Evolutionary conservation across 2,329 filamentous ascomycete species (phyloP).

Genomic region (Byssothecium circinans): DNA sequence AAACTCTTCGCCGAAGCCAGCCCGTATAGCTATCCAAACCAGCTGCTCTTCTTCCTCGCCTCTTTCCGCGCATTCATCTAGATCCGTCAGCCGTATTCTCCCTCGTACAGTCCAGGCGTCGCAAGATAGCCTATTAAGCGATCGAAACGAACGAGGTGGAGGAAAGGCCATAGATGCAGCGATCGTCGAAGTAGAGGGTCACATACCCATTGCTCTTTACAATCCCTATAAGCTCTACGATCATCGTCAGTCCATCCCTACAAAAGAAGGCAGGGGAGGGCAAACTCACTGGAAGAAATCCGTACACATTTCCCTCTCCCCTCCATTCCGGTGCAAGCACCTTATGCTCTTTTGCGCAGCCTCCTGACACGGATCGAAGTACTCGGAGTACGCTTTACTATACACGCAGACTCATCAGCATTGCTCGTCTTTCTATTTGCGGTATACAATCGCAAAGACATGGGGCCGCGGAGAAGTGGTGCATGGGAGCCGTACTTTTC

Average conservation of each 20-base stretch:
- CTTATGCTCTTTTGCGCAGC: conserved; percentile 81
- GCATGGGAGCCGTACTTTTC: conserved; percentile 38
- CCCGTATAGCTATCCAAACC: conserved; percentile 13
- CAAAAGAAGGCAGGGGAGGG: not conserved
- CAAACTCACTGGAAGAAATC: conserved; percentile 85
- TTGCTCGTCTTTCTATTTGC: not conserved
- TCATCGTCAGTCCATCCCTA: too few relatives aligned
- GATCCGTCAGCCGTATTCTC: too few relatives aligned
- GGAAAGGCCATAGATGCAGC: not conserved
- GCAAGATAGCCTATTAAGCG: too few relatives aligned
- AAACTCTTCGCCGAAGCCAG: too few relatives aligned
- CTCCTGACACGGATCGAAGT: conserved; percentile 93
- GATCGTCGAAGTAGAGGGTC: too few relatives aligned
- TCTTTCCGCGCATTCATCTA: conserved; percentile 25
- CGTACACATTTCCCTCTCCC: conserved; percentile 83
- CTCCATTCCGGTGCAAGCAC: conserved; percentile 85
- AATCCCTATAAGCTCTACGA: conserved; percentile 82
- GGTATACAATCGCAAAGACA: too few relatives aligned
- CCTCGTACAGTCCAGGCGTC: too few relatives aligned
- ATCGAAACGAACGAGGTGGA: not conserved
- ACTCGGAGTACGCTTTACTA: conserved; percentile 88
- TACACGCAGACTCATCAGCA: not conserved
- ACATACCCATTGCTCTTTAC: conserved; percentile 91
- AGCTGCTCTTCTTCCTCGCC: conserved; percentile 21
- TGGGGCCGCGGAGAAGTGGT: too few relatives aligned